phyloP scores from a whole-genome alignment of 768 basidiomycete genomes.

The Suillus clintonianus region DNA sequence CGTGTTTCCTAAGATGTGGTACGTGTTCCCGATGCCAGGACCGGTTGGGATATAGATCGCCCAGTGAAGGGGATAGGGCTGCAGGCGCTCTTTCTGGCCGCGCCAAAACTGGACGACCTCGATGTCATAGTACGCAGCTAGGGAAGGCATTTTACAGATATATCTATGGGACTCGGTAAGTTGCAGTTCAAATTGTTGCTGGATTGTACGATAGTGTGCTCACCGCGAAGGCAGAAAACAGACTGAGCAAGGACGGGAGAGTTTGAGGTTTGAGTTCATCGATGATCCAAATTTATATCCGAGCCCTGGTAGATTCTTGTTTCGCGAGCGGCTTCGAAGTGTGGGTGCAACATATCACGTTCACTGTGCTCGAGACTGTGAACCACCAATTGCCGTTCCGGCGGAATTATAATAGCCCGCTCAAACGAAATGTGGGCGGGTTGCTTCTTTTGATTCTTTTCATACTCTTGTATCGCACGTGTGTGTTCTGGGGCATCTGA shows the following conservation, averaged over 20 bases:
- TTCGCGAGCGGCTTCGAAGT: not conserved
- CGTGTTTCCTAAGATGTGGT: constrained; percentile 25
- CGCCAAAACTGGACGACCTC: constrained; percentile 33
- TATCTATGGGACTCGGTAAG: not conserved
- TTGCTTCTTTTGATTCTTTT: not conserved
- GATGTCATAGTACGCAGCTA: constrained; percentile 19
- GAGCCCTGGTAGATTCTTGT: not conserved
- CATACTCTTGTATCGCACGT: not conserved
- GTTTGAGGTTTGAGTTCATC: not conserved
- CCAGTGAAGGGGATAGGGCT: constrained; percentile 26
- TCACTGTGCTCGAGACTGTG: not conserved
- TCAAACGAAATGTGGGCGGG: not conserved
- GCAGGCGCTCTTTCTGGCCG: constrained; percentile 1
- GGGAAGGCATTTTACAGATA: constrained; percentile 14
- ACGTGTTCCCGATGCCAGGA: constrained; percentile 23
- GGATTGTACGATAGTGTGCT: not conserved
- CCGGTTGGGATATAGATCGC: constrained; percentile 27
- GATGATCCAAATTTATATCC: not conserved
- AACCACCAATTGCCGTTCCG: not conserved
- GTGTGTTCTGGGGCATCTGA: not conserved
- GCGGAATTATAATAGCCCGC: not conserved
- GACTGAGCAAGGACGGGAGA: not conserved
- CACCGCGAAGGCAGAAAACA: not conserved
- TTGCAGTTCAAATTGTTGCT: not conserved
- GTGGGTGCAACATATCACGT: not conserved